Evolutionary conservation across 1,139 yeast species (phyloP).

Genomic region (Taphrina wiesneri): DNA sequence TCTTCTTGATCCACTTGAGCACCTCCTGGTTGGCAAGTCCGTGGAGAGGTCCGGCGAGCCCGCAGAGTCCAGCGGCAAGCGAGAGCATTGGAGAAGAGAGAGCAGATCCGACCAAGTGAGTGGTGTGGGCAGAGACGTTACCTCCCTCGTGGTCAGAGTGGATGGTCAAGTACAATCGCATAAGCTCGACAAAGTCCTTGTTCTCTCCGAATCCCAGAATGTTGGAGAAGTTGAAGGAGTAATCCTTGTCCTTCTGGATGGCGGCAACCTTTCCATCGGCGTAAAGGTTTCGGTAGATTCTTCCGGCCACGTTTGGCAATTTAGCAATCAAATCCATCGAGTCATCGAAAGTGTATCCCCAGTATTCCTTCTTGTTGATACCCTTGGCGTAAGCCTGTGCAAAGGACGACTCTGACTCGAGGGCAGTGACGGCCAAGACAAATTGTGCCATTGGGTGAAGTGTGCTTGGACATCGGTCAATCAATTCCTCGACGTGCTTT

Average conservation of each 20-base stretch:
- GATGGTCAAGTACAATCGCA: constrained; percentile 89
- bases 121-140: constrained; percentile 95
- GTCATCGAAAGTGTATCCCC: constrained; percentile 93
- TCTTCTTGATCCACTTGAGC: constrained; percentile 83
- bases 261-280: constrained; percentile 72
- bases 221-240: constrained; percentile 85
- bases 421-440: constrained; percentile 64
- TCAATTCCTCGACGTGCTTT: constrained; percentile 54
- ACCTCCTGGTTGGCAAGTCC: constrained; percentile 99
- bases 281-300: constrained; percentile 88
- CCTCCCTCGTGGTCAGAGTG: constrained; percentile 99
- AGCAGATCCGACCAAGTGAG: constrained; percentile 96
- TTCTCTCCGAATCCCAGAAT: constrained; percentile 80
- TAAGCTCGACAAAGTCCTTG: constrained; percentile 79
- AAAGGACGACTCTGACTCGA: constrained; percentile 64
- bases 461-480: constrained; percentile 59
- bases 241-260: constrained; percentile 75
- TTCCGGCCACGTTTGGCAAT: constrained; percentile 89
- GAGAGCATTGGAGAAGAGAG: constrained; percentile 90
- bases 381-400: constrained; percentile 68
- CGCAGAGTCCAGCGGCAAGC: constrained; percentile 91
- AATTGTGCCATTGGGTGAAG: constrained; percentile 74
- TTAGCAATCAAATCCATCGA: constrained; percentile 84
- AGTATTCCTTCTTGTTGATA: constrained; percentile 60
- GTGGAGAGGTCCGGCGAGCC: constrained; percentile 97